Conservation (phyloP, 257 asterid species). For the Echium plantagineum region DNA sequence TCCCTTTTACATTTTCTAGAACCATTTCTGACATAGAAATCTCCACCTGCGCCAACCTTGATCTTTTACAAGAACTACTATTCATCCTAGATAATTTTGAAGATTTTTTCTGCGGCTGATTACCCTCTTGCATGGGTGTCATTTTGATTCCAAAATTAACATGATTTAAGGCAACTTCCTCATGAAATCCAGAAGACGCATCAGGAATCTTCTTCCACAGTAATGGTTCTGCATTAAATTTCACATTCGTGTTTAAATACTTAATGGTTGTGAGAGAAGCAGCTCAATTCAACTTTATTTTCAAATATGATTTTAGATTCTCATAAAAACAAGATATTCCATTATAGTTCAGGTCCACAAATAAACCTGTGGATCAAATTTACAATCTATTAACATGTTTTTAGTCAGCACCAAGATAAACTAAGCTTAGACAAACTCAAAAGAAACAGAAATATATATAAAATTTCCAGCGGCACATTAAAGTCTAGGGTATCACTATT, state of each 20-base stretch:
- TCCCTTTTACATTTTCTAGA: slow-evolving; percentile 31
- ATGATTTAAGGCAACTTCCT: slow-evolving; percentile 19
- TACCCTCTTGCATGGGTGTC: slow-evolving; percentile 26
- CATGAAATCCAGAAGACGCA: slow-evolving; percentile 28
- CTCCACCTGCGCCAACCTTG: slow-evolving; percentile 41
- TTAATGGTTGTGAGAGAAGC: not conserved
- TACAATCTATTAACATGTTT: too few relatives aligned
- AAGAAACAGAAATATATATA: too few relatives aligned
- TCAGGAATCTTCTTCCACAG: slow-evolving; percentile 33
- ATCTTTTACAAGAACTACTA: slow-evolving; percentile 42
- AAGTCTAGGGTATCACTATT: too few relatives aligned
- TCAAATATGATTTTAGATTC: not conserved
- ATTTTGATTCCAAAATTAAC: slow-evolving; percentile 22
- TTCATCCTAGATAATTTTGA: slow-evolving; percentile 40
- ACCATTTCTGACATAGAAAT: slow-evolving; percentile 32
- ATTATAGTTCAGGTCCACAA: not conserved
- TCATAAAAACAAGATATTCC: too few relatives aligned
- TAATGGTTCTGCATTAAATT: slow-evolving; percentile 20
- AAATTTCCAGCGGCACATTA: too few relatives aligned
- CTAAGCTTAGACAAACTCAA: too few relatives aligned
- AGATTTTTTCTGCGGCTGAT: slow-evolving; percentile 28
- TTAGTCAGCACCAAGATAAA: not conserved
- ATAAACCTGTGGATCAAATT: not conserved
- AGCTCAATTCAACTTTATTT: not conserved
- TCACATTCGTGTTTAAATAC: not conserved